Evolutionary conservation across 2,329 filamentous ascomycete genomes (phyloP), one percentile per base, ranked within the genome.

Genomic region (Pleochaeta shiraiana): DNA sequence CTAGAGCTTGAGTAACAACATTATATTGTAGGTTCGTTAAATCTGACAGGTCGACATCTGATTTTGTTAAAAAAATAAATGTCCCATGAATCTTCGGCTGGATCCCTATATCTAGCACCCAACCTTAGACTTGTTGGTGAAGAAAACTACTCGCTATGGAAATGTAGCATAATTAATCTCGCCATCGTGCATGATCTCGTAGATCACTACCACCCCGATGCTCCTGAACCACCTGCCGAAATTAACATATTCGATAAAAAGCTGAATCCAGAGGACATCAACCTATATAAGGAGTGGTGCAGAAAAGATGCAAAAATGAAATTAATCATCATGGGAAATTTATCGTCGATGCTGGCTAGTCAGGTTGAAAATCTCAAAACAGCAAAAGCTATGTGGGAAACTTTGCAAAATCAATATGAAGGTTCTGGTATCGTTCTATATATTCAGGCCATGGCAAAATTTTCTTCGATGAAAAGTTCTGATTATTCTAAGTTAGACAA

Each of bases 131-230:
- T n/a, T n/a, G n/a, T n/a, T n/a, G n/a, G n/a, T n/a, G n/a, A n/a
- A n/a, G n/a, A n/a, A n/a, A n/a, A n/a, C n/a, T n/a, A n/a, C n/a
- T n/a, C n/a, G n/a, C n/a, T n/a, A n/a, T n/a, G n/a, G n/a, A n/a
- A n/a, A n/a, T n/a, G n/a, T n/a, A n/a, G n/a, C n/a, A n/a, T n/a
- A n/a, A n/a, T n/a, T n/a, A n/a, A n/a, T n/a, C 30, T 67, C 57
- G n/a, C 65, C 67, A 7, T 59, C 66, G n/a, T 65, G 53, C 5
- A 43, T 19, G 37, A 43, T 43, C 19, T 43, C 9, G 9, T 19
- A 43, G 37, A 43, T 43, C 37, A 43, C 19, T 43, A 9, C 19
- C 37, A 43, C 37, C 37, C 37, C 37, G 9, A 19, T 7, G 47
- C 47, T 53, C 47, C 47, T 14, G 21, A 24, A 14, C 47, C 47